Conservation (phyloP, 2,329 filamentous ascomycete species). For the Penicillium expansum region DNA sequence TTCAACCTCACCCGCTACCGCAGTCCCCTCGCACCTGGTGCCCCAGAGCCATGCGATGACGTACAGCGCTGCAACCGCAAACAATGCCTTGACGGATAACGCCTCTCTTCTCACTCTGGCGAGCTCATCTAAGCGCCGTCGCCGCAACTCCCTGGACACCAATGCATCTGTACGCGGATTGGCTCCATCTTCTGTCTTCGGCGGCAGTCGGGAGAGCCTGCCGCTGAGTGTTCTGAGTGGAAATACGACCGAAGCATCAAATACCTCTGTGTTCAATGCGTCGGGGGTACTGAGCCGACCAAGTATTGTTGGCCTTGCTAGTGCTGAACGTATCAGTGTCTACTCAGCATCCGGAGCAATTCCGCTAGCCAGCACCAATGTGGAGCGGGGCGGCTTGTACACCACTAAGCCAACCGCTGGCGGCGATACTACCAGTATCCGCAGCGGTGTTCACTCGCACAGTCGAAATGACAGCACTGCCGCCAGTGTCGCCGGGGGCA, state of each 20-base stretch:
- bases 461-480: conserved; percentile 76
- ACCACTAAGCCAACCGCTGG: conserved; percentile 54
- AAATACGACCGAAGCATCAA: conserved; percentile 48
- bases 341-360: conserved; percentile 72
- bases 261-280: conserved; percentile 41
- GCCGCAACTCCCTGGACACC: conserved; percentile 63
- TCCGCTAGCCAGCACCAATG: conserved; percentile 54
- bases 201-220: conserved; percentile 62
- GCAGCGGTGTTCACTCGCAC: conserved; percentile 75
- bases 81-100: conserved; percentile 63
- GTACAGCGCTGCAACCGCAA: conserved; percentile 60
- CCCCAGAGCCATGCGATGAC: conserved; percentile 54
- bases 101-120: conserved; percentile 64
- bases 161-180: conserved; percentile 65
- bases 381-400: conserved; percentile 80
- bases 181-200: conserved; percentile 62
- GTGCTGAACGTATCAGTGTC: conserved; percentile 61
- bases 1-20: conserved; percentile 54
- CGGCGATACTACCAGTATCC: conserved; percentile 71
- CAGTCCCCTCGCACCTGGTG: conserved; percentile 58
- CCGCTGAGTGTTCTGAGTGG: conserved; percentile 61
- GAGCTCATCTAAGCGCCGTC: conserved; percentile 61
- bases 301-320: conserved; percentile 54
- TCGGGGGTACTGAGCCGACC: conserved; percentile 46
- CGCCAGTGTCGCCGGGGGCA: conserved; percentile 64